Conservation (phyloP, 768 basidiomycete species). For the Hortiboletus campestris region DNA sequence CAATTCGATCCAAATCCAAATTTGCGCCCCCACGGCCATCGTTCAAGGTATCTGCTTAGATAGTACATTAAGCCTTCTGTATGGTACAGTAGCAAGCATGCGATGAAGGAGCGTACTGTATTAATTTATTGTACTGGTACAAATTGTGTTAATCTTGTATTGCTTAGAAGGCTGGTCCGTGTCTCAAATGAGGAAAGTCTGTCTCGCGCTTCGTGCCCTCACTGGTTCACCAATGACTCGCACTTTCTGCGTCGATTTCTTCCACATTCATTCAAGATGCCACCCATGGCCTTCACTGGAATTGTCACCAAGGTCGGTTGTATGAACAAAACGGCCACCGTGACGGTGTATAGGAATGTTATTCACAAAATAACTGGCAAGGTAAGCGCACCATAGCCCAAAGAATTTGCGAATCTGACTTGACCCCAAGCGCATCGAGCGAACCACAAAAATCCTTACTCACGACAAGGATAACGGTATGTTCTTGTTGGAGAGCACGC, state of each 20-base stretch:
- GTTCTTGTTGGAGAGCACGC: constrained; percentile 24
- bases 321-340: constrained; percentile 85
- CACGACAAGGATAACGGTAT: constrained; percentile 73
- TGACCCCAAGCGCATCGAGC: constrained; percentile 57
- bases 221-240: not conserved
- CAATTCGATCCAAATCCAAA: constrained; percentile 42
- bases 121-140: not conserved
- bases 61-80: not conserved
- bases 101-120: not conserved
- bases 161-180: no score
- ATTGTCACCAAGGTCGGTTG: constrained; percentile 76
- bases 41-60: constrained; percentile 9
- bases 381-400: constrained; percentile 40
- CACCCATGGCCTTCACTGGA: constrained; percentile 74
- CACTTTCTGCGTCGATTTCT: not conserved
- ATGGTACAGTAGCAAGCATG: not conserved
- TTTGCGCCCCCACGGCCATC: constrained; percentile 35
- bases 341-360: constrained; percentile 73
- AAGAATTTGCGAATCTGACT: not conserved
- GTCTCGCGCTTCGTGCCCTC: not conserved
- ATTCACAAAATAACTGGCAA: constrained; percentile 76
- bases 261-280: constrained; percentile 44
- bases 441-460: constrained; percentile 74
- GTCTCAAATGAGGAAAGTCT: not conserved
- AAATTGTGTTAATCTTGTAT: not conserved